These are phyloP conservation scores for Aureobasidium melanogenum DNA, from an alignment of 2,329 filamentous ascomycete species.

Conservation along the genomic window DNA sequence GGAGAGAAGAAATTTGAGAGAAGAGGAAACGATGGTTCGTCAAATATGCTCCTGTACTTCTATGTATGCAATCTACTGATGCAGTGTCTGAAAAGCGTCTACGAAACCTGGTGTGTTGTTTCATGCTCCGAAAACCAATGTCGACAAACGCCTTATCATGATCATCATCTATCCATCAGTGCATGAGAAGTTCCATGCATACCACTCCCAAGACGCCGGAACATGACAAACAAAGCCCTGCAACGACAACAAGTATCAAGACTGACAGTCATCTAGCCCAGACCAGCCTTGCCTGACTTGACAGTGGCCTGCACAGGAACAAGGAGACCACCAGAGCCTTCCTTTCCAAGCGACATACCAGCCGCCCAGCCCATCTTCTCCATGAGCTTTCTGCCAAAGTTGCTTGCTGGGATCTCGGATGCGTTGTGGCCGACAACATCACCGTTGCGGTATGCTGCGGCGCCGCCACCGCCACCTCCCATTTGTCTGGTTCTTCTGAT, in stretches of 20 bases:
- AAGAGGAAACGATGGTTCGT: background rate
- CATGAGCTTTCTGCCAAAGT: conserved; percentile 76
- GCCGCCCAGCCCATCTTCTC: conserved; percentile 97
- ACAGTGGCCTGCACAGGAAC: conserved; percentile 80
- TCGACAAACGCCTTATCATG: background rate
- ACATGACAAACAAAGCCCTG: background rate
- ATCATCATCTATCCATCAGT: background rate
- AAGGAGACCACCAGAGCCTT: conserved; percentile 79
- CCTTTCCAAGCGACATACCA: conserved; percentile 73
- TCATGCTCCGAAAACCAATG: background rate
- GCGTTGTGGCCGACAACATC: conserved; percentile 81
- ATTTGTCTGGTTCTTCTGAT: conserved; percentile 12
- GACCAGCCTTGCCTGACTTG: conserved; percentile 74
- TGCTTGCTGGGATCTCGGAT: conserved; percentile 72
- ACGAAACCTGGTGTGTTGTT: background rate
- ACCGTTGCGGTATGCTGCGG: conserved; percentile 63
- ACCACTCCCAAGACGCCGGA: background rate
- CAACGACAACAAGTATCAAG: background rate
- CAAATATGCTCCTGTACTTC: background rate
- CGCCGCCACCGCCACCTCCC: conserved; percentile 28
- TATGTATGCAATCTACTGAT: background rate
- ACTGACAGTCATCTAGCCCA: conserved; percentile 44
- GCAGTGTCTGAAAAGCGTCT: background rate
- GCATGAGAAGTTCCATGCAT: background rate
- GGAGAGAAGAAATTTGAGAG: background rate